These are phyloP conservation scores for Priceomyces melissophilus DNA, from an alignment of 805 yeast genomes.

Conservation along the genomic window DNA sequence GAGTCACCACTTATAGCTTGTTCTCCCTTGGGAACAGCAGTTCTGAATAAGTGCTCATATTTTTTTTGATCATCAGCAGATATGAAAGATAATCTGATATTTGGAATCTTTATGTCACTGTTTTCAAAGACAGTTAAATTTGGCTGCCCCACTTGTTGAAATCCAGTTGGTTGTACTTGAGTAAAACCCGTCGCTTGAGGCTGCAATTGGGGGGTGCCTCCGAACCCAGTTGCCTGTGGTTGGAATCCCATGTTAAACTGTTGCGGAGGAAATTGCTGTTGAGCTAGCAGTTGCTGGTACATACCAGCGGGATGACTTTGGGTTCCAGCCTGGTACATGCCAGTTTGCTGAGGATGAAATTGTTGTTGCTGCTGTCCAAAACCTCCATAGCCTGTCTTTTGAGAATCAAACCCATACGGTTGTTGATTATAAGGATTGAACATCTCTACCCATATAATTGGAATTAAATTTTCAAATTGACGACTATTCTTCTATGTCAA, in stretches of 20 bases:
- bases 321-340: constrained; percentile 28
- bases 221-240: constrained; percentile 18
- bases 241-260: constrained; percentile 13
- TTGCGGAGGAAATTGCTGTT: constrained; percentile 13
- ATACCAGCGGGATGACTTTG: constrained; percentile 31
- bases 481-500: background rate
- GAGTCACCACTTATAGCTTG: constrained; percentile 64
- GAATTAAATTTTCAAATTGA: constrained; percentile 6
- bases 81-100: constrained; percentile 77
- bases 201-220: constrained; percentile 17
- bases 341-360: constrained; percentile 39
- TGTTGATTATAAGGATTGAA: constrained; percentile 41
- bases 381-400: constrained; percentile 16
- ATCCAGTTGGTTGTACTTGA: constrained; percentile 47
- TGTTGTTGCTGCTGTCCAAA: constrained; percentile 27
- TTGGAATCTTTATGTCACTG: constrained; percentile 62
- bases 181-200: constrained; percentile 36
- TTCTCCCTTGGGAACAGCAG: constrained; percentile 72
- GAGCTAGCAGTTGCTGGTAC: constrained; percentile 19
- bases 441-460: constrained; percentile 18
- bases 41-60: constrained; percentile 79
- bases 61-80: constrained; percentile 82
- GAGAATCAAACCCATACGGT: constrained; percentile 19
- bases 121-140: constrained; percentile 43
- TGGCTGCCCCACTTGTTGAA: constrained; percentile 34